Evolutionary conservation across 2,329 filamentous ascomycete species (phyloP).

Genomic region (Colletotrichum zoysiae): DNA sequence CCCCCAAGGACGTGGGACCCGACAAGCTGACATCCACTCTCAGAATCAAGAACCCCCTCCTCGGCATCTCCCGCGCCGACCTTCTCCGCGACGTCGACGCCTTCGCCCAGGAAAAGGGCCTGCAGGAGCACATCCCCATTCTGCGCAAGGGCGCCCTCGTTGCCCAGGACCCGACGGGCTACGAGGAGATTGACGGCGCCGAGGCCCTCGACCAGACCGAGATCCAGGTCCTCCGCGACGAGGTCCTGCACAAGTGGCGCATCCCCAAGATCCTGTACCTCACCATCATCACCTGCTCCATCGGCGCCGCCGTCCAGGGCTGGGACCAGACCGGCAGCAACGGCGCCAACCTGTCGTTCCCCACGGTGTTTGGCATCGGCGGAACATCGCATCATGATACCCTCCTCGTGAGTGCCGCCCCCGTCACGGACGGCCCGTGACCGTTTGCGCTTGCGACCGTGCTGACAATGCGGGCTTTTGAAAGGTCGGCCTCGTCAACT

Average conservation of each 20-base stretch:
- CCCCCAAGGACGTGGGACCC: neutral
- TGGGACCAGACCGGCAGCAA: conserved; percentile 63
- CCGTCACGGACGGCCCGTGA: neutral
- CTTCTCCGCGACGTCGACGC: conserved; percentile 66
- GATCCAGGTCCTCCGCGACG: conserved; percentile 54
- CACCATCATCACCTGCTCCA: conserved; percentile 63
- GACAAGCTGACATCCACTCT: conserved; percentile 38
- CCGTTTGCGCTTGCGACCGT: neutral
- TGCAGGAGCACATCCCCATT: conserved; percentile 59
- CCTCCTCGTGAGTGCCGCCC: conserved; percentile 55
- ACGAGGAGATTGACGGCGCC: conserved; percentile 55
- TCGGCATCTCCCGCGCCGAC: conserved; percentile 55
- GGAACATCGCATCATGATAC: conserved; percentile 57
- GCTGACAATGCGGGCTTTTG: conserved; percentile 64
- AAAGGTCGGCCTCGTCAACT: conserved; percentile 72
- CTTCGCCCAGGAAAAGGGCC: conserved; percentile 63
- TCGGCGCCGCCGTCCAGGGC: conserved; percentile 67
- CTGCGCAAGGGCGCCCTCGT: conserved; percentile 65
- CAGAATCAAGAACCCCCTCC: conserved; percentile 62
- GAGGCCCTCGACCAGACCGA: conserved; percentile 59
- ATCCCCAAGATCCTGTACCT: conserved; percentile 63
- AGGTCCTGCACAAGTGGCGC: conserved; percentile 63
- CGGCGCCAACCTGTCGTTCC: conserved; percentile 63
- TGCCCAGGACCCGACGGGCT: conserved; percentile 64
- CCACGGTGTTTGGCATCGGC: conserved; percentile 59